Percentiles rank a stretch among this genome's conserved stretches.
These are phyloP conservation scores for Verticillium klebahnii DNA, from an alignment of 2,329 filamentous ascomycete species.

Conservation along the genomic window DNA sequence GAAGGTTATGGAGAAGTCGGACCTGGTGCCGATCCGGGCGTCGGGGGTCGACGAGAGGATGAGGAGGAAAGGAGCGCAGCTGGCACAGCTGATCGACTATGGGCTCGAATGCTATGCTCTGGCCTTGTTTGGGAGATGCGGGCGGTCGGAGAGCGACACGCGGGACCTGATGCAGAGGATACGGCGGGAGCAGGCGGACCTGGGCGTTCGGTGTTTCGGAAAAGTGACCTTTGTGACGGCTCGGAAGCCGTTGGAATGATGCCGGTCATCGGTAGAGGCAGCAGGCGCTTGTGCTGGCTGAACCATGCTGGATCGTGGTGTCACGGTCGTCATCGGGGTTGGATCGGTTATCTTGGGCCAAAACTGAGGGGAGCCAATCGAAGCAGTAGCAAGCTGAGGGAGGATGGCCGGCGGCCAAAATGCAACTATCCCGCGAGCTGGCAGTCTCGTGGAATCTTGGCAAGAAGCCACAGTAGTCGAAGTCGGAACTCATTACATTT, in stretches of 20 bases:
- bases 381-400: not conserved
- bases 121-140: conserved; percentile 24
- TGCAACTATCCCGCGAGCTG: not conserved
- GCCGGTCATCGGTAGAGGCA: not conserved
- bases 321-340: not conserved
- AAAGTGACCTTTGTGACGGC: conserved; percentile 9
- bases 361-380: not conserved
- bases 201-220: not conserved
- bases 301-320: not conserved
- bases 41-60: conserved; percentile 35
- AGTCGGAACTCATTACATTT: not conserved
- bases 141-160: conserved; percentile 26
- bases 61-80: conserved; percentile 28
- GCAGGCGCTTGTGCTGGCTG: not conserved
- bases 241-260: conserved; percentile 9
- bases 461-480: not conserved
- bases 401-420: not conserved
- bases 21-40: conserved; percentile 34
- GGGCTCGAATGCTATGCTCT: conserved; percentile 30
- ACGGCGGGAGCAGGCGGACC: conserved; percentile 4
- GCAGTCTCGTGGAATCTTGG: not conserved
- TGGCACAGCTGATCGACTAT: conserved; percentile 30
- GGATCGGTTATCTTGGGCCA: not conserved
- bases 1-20: conserved; percentile 30
- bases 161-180: conserved; percentile 25